phyloP scores from a whole-genome alignment of 768 basidiomycete species.

The Pulveroboletus frians region DNA sequence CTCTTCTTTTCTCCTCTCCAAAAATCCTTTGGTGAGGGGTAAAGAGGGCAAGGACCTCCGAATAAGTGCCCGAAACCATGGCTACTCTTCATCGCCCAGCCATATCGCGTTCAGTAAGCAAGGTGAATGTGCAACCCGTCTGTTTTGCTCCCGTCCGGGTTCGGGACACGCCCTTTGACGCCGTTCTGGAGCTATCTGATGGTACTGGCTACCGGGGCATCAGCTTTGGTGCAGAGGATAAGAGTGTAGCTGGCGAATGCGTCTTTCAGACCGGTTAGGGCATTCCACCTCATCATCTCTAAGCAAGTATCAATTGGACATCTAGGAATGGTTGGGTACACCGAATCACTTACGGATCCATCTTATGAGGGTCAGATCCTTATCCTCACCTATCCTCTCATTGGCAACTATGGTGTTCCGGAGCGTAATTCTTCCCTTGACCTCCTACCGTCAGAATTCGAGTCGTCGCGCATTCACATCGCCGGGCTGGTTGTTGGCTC shows the following conservation, averaged over 20 bases:
- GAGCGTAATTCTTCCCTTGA: slow-evolving; percentile 49
- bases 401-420: slow-evolving; percentile 98
- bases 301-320: slow-evolving; percentile 12
- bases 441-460: slow-evolving; percentile 71
- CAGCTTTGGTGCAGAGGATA: slow-evolving; percentile 88
- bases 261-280: slow-evolving; percentile 97
- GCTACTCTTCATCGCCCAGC: slow-evolving; percentile 34
- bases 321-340: slow-evolving; percentile 98
- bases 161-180: slow-evolving; percentile 38
- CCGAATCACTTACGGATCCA: slow-evolving; percentile 96
- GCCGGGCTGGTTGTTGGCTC: slow-evolving; percentile 88
- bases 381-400: slow-evolving; percentile 91
- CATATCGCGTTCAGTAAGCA: slow-evolving; percentile 43
- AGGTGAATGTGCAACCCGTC: slow-evolving; percentile 33
- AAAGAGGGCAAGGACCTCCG: slow-evolving; percentile 37
- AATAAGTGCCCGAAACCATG: slow-evolving; percentile 14
- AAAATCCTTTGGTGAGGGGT: slow-evolving; percentile 43
- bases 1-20: slow-evolving; percentile 49
- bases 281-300: slow-evolving; percentile 8
- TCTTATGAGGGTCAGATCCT: slow-evolving; percentile 99
- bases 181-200: slow-evolving; percentile 84
- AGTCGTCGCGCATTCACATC: slow-evolving; percentile 92
- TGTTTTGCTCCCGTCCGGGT: slow-evolving; percentile 28
- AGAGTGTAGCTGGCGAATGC: slow-evolving; percentile 94
- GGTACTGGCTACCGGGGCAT: slow-evolving; percentile 84